phyloP scores from a whole-genome alignment of 257 asterid genomes.

The Lithospermum erythrorhizon region DNA sequence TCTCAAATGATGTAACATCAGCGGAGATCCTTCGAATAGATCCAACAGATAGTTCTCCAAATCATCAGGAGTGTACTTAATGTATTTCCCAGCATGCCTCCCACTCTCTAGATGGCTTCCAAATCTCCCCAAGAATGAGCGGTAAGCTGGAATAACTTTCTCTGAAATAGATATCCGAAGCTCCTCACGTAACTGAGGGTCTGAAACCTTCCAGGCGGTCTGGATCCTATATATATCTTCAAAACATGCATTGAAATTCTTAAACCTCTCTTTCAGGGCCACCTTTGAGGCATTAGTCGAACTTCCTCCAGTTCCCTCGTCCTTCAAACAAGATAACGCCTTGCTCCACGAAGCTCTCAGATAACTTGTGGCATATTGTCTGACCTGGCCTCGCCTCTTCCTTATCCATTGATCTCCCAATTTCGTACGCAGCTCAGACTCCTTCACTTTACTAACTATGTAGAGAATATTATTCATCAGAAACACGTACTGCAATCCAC shows the following conservation, averaged over 20 bases:
- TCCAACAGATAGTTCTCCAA: slow-evolving; percentile 54
- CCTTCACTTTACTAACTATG: slow-evolving; percentile 71
- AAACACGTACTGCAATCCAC: slow-evolving; percentile 58
- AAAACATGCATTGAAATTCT: slow-evolving; percentile 57
- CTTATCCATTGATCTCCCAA: slow-evolving; percentile 76
- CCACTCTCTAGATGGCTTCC: slow-evolving; percentile 18
- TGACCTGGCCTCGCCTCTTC: slow-evolving; percentile 68
- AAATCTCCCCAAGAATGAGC: slow-evolving; percentile 77
- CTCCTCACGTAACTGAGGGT: slow-evolving; percentile 64
- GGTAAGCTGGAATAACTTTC: slow-evolving; percentile 73
- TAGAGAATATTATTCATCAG: slow-evolving; percentile 82
- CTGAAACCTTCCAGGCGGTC: slow-evolving; percentile 72
- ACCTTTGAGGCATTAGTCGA: slow-evolving; percentile 50
- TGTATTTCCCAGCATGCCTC: slow-evolving; percentile 50
- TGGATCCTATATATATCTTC: slow-evolving; percentile 97
- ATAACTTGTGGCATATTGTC: slow-evolving; percentile 70
- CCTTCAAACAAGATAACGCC: slow-evolving; percentile 47
- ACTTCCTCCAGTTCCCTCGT: slow-evolving; percentile 59
- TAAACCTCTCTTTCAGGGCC: slow-evolving; percentile 60
- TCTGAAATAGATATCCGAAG: slow-evolving; percentile 67
- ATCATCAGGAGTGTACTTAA: slow-evolving; percentile 76
- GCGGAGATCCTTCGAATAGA: slow-evolving; percentile 74
- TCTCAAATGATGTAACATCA: neutral
- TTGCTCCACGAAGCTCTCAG: slow-evolving; percentile 92
- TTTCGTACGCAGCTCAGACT: slow-evolving; percentile 47